Base-by-base conservation (phyloP, 257 asterid species). In the Solanum ossicruentum region DNA sequence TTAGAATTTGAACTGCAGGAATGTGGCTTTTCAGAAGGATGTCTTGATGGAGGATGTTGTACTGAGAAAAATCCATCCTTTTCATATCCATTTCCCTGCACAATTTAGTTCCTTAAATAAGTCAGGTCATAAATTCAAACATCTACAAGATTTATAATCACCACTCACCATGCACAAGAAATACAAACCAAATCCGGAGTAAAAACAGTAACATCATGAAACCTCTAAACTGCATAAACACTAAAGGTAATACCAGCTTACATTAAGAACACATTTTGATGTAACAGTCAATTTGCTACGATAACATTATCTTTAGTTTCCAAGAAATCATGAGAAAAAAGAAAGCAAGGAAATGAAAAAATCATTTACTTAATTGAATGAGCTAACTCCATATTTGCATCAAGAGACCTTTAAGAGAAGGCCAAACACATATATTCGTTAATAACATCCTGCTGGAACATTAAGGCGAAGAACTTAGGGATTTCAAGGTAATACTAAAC, bases 61-160 rank as follows among this genome's bases (percentile, higher is more conserved):
- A 55, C 84, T 12, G 93, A 85, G 85, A 82, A 86, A 87, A 89
- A 85, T 21, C 15, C 80, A 81, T 81, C 86, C 70, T 83, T 89
- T 84, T 89, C 94, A 66, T 81, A 89, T 57, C 88, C 89, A 86
- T 52, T 87, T 51, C 88, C 93, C 98, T 94, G 90, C 84, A 85
- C 84, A 61, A 57, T 78, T 72, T 58, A 66, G 28, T 85, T 71
- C 52, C 47, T 45, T 57, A 15, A 60, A 26, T n/a, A 60, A 39
- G 58, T 75, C 28, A 54, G 87, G n/a, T 23, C 69, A 81, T 73
- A 51, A 47, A 23, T 28, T 36, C 66, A 69, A 7, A 15, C 67
- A 73, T 26, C 12, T 11, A 55, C 32, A 51, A 77, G 58, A 28
- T 52, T 55, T 12, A 21, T 20, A 32, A 47, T 72, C 65, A 55